Evolutionary conservation across 371 early-diverging fungal species (phyloP).

Genomic region (Coemansia sp.): DNA sequence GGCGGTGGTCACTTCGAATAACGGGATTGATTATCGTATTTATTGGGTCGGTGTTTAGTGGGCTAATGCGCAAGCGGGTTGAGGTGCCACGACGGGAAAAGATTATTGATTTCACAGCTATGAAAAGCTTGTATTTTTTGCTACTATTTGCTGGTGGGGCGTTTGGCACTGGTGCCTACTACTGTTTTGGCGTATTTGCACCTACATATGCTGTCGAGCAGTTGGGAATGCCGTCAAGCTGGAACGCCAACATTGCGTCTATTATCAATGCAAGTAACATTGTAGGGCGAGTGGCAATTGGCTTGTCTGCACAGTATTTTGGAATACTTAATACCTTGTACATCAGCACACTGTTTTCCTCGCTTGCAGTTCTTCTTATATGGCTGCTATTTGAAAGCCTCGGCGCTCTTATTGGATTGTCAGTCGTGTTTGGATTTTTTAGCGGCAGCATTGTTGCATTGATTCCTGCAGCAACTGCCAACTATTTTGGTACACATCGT

Average conservation of each 20-base stretch:
- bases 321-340: slow-evolving; percentile 27
- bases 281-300: slow-evolving; percentile 28
- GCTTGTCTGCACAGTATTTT: slow-evolving; percentile 20
- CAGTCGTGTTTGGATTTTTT: slow-evolving; percentile 31
- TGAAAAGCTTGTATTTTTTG: slow-evolving; percentile 25
- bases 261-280: slow-evolving; percentile 34
- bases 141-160: slow-evolving; percentile 19
- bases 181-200: slow-evolving; percentile 16
- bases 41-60: slow-evolving; percentile 2
- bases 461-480: slow-evolving; percentile 38
- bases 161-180: slow-evolving; percentile 24
- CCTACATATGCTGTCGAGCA: slow-evolving; percentile 15
- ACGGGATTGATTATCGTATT: slow-evolving; percentile 43
- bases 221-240: background rate
- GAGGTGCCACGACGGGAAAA: slow-evolving; percentile 13
- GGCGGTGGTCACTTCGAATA: slow-evolving; percentile 67
- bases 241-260: slow-evolving; percentile 29
- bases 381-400: slow-evolving; percentile 33
- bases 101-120: slow-evolving; percentile 20
- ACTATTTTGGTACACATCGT: slow-evolving; percentile 23
- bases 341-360: slow-evolving; percentile 9
- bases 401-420: slow-evolving; percentile 10
- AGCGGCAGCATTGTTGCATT: slow-evolving; percentile 31
- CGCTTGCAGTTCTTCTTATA: slow-evolving; percentile 12
- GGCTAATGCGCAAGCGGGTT: slow-evolving; percentile 26